A percentile compares a stretch with the other conserved stretches of the same genome.
phyloP scores from a whole-genome alignment of 305 asterid genomes.

The Vinca major region DNA sequence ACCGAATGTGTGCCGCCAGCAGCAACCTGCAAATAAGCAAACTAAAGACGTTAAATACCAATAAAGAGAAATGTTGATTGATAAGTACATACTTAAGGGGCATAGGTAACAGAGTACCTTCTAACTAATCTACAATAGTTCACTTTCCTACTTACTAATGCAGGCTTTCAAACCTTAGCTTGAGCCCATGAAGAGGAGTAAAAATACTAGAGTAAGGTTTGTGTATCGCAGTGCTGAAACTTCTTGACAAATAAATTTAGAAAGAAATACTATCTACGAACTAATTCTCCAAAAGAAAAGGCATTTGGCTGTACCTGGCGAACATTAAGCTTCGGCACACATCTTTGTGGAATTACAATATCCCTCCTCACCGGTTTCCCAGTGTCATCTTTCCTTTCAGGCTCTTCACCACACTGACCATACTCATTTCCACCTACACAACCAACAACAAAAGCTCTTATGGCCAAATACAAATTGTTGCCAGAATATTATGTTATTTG shows the following conservation, averaged over 20 bases:
- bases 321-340: slow-evolving; percentile 85
- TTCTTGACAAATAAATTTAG: neutral
- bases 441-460: neutral
- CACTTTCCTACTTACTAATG: neutral
- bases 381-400: slow-evolving; percentile 86
- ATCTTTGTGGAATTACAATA: slow-evolving; percentile 81
- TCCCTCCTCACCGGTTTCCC: slow-evolving; percentile 86
- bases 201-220: neutral
- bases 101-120: neutral
- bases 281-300: neutral
- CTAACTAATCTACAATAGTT: neutral
- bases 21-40: slow-evolving; percentile 62
- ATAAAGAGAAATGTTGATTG: neutral
- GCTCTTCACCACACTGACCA: slow-evolving; percentile 98
- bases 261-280: neutral
- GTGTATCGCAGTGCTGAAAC: neutral
- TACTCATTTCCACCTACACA: slow-evolving; percentile 93
- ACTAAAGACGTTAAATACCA: neutral
- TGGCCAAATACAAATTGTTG: neutral
- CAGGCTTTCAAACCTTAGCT: neutral
- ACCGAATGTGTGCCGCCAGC: slow-evolving; percentile 99
- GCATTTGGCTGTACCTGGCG: slow-evolving; percentile 51
- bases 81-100: neutral
- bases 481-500: neutral
- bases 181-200: neutral